Percentiles rank a stretch among this genome's conserved stretches.
These are phyloP conservation scores for Chrysosporium queenslandicum DNA, from an alignment of 2,329 filamentous ascomycete species.

Conservation along the genomic window DNA sequence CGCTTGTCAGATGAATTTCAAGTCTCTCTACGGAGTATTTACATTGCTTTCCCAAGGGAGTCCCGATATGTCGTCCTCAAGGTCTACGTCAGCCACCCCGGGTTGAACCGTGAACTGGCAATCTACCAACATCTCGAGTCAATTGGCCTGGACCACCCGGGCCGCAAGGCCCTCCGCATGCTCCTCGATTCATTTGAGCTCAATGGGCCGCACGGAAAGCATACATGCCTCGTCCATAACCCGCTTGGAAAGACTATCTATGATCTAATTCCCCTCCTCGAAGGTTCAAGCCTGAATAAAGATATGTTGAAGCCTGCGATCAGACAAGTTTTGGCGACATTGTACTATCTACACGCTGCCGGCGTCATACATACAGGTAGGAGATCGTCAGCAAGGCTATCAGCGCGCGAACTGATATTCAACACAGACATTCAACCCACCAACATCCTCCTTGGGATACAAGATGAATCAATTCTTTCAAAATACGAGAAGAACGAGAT, in stretches of 20 bases:
- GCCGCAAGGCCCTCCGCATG: not conserved
- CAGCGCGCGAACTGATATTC: not conserved
- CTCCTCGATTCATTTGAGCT: conserved; percentile 15
- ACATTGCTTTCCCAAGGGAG: not conserved
- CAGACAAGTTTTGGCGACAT: conserved; percentile 19
- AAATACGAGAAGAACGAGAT: conserved; percentile 25
- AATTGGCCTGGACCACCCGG: not conserved
- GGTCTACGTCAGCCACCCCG: not conserved
- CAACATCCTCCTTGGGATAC: conserved; percentile 26
- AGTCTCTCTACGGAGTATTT: not conserved
- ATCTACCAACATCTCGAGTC: conserved; percentile 8
- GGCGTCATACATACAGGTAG: conserved; percentile 23
- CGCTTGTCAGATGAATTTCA: not conserved
- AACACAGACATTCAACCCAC: conserved; percentile 25
- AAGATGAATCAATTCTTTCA: conserved; percentile 24
- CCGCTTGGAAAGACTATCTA: not conserved
- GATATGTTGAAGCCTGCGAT: conserved; percentile 21
- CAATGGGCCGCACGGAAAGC: conserved; percentile 4
- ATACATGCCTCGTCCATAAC: conserved; percentile 14
- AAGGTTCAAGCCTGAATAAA: conserved; percentile 18
- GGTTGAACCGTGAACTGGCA: not conserved
- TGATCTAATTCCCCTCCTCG: not conserved
- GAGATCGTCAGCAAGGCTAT: not conserved
- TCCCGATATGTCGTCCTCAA: not conserved
- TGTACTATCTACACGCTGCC: conserved; percentile 25